Evolutionary conservation across 1,284 basidiomycete species (phyloP).

Genomic region (Malassezia pachydermatis): DNA sequence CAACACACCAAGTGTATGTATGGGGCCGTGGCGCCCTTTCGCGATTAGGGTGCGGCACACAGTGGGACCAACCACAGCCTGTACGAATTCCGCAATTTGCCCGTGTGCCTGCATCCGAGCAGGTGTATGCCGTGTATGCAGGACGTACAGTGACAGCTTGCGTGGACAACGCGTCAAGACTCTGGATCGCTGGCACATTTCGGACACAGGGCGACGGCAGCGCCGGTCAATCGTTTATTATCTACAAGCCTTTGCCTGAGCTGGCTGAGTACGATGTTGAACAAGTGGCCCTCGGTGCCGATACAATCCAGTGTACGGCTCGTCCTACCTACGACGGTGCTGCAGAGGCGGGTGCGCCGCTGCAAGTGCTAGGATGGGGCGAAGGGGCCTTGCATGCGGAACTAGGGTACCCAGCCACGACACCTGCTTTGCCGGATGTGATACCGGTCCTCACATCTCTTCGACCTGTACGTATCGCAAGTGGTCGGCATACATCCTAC

Average conservation of each 20-base stretch:
- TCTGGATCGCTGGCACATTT: slow-evolving; percentile 61
- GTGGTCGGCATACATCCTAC: slow-evolving; percentile 72
- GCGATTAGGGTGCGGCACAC: slow-evolving; percentile 58
- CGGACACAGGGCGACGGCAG: slow-evolving; percentile 81
- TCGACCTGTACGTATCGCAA: slow-evolving; percentile 67
- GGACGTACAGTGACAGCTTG: slow-evolving; percentile 75
- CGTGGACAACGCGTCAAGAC: slow-evolving; percentile 70
- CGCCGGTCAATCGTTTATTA: slow-evolving; percentile 26
- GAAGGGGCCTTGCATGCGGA: slow-evolving; percentile 66
- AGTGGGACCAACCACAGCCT: slow-evolving; percentile 58
- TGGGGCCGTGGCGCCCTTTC: slow-evolving; percentile 51
- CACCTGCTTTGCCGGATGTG: slow-evolving; percentile 71
- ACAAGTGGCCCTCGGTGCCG: slow-evolving; percentile 65
- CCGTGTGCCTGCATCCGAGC: slow-evolving; percentile 55
- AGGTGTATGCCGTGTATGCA: slow-evolving; percentile 61
- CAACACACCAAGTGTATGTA: slow-evolving; percentile 68
- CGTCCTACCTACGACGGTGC: neutral
- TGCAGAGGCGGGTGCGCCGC: slow-evolving; percentile 51
- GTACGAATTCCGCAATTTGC: slow-evolving; percentile 39
- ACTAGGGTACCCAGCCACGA: slow-evolving; percentile 63
- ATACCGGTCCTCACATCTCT: slow-evolving; percentile 63
- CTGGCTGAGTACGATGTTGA: slow-evolving; percentile 37
- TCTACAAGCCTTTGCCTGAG: slow-evolving; percentile 35
- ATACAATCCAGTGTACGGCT: slow-evolving; percentile 71
- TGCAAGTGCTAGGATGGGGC: slow-evolving; percentile 61